Evolutionary conservation across 495 filamentous ascomycete species (phyloP).

Genomic region (Talaromyces wortmannii): DNA sequence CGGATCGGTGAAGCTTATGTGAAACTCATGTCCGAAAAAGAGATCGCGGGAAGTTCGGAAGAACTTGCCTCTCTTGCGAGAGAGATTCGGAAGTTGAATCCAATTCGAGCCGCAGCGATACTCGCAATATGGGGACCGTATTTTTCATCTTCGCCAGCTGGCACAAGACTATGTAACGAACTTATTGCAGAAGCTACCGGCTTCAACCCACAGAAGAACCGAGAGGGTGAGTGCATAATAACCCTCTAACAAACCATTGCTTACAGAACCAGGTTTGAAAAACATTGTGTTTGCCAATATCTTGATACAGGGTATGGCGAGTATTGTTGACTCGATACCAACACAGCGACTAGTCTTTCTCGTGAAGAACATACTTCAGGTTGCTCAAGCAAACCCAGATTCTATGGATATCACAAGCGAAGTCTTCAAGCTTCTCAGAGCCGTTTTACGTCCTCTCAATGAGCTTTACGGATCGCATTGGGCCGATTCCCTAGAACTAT

Average conservation of each 20-base stretch:
- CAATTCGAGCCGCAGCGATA: constrained; percentile 32
- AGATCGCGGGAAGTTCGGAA: constrained; percentile 21
- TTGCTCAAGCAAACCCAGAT: constrained; percentile 49
- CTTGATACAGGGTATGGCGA: constrained; percentile 44
- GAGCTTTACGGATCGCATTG: constrained; percentile 84
- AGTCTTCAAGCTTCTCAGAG: constrained; percentile 55
- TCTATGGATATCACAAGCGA: constrained; percentile 32
- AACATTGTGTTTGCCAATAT: constrained; percentile 54
- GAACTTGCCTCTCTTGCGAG: constrained; percentile 27
- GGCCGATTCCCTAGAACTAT: constrained; percentile 55
- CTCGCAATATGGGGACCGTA: constrained; percentile 25
- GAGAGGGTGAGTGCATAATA: constrained; percentile 25
- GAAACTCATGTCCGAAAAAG: constrained; percentile 27
- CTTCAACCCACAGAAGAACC: constrained; percentile 31
- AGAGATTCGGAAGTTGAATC: constrained; percentile 28
- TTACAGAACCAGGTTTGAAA: constrained; percentile 28
- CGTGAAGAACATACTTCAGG: constrained; percentile 67
- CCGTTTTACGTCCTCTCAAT: constrained; percentile 62
- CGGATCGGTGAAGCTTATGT: constrained; percentile 33
- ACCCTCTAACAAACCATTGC: constrained; percentile 5
- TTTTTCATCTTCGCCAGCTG: constrained; percentile 27
- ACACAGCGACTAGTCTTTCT: constrained; percentile 79
- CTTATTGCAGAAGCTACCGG: constrained; percentile 54
- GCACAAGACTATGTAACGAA: constrained; percentile 48
- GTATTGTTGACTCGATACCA: constrained; percentile 49